Conservation (phyloP, 2,329 filamentous ascomycete genomes). For the Aurifilum marmelostoma region DNA sequence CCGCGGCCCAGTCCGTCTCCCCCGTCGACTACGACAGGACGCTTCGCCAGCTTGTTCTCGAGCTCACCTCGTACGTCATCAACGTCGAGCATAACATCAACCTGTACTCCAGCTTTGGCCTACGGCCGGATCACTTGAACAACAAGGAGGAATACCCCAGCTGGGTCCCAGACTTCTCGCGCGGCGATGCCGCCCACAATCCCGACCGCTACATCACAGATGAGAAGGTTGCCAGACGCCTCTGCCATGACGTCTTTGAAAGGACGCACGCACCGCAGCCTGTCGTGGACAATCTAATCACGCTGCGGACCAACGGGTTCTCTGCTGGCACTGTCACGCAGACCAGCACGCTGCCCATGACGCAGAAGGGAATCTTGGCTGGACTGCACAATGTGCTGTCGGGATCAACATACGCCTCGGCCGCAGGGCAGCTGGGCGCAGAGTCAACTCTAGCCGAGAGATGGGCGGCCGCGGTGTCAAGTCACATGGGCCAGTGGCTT, state of each 20-base stretch:
- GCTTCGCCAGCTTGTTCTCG: not conserved
- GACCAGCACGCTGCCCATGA: not conserved
- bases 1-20: not conserved
- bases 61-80: slow-evolving; percentile 4
- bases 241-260: not conserved
- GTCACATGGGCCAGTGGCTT: not conserved
- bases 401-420: not conserved
- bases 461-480: not conserved
- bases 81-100: slow-evolving; percentile 14
- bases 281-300: not conserved
- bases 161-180: slow-evolving; percentile 15
- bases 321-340: not conserved
- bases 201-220: not conserved
- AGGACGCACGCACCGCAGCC: not conserved
- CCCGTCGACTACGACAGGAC: slow-evolving; percentile 11
- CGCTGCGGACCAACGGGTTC: not conserved
- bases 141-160: not conserved
- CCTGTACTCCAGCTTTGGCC: not conserved
- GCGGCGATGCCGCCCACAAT: not conserved
- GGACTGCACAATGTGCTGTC: not conserved
- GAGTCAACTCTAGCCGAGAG: not conserved
- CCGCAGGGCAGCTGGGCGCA: not conserved
- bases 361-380: not conserved
- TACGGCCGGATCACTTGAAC: not conserved
- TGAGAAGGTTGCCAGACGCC: not conserved